Percentiles rank a stretch among this genome's conserved stretches.
Conservation (phyloP, 1,284 basidiomycete species). For the Butyriboletus appendiculatus region DNA sequence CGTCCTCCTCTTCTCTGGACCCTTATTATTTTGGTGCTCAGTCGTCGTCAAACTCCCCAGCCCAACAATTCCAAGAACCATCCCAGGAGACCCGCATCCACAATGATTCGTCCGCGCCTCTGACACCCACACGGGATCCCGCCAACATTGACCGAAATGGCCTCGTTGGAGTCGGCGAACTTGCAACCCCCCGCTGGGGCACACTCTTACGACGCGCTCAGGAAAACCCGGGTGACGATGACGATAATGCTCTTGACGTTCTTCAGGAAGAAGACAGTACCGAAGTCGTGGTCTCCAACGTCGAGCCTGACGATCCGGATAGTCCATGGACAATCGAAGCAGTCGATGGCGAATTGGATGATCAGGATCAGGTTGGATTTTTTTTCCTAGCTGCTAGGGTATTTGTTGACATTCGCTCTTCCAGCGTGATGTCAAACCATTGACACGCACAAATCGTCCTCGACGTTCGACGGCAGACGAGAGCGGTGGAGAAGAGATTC, state of each 20-base stretch:
- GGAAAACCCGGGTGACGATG: constrained; percentile 36
- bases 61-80: constrained; percentile 5
- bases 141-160: constrained; percentile 84
- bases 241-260: constrained; percentile 30
- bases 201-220: constrained; percentile 36
- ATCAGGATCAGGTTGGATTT: constrained; percentile 59
- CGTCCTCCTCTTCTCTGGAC: constrained; percentile 75
- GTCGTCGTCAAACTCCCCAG: constrained; percentile 63
- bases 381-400: background rate
- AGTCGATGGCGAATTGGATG: constrained; percentile 73
- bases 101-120: constrained; percentile 63
- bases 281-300: constrained; percentile 42
- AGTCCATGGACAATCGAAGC: constrained; percentile 89
- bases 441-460: constrained; percentile 51
- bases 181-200: constrained; percentile 96
- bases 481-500: constrained; percentile 80
- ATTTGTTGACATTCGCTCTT: constrained; percentile 21
- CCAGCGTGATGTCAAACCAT: constrained; percentile 41
- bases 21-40: constrained; percentile 78
- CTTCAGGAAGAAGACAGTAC: constrained; percentile 48
- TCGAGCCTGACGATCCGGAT: constrained; percentile 54
- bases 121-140: constrained; percentile 79
- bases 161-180: constrained; percentile 92
- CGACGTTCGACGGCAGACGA: constrained; percentile 71
- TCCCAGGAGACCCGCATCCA: constrained; percentile 44